A percentile compares a stretch with the other conserved stretches of the same genome.
phyloP scores from a whole-genome alignment of 352 stramenopile genomes.

The Hyaloperonospora brassicae region DNA sequence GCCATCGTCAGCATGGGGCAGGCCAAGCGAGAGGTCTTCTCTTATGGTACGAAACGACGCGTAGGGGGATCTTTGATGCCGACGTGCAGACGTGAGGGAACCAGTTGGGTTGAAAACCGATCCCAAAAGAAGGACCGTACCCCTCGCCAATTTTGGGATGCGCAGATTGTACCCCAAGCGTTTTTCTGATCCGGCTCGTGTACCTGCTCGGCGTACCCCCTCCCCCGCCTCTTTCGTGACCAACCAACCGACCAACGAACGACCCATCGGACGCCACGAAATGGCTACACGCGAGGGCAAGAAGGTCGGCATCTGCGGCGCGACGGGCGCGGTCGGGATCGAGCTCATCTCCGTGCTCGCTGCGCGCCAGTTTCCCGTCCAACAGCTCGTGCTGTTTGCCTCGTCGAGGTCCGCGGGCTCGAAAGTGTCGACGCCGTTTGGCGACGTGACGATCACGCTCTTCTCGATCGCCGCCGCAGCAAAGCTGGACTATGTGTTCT shows the following conservation, averaged over 20 bases:
- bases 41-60: background rate
- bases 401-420: constrained; percentile 90
- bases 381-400: constrained; percentile 92
- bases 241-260: background rate
- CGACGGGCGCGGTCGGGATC: constrained; percentile 92
- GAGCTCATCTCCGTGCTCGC: constrained; percentile 92
- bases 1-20: constrained; percentile 13
- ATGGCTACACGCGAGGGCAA: constrained; percentile 58
- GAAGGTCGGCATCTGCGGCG: constrained; percentile 72
- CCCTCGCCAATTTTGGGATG: too few relatives aligned
- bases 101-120: background rate
- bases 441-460: constrained; percentile 90
- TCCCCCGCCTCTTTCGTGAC: too few relatives aligned
- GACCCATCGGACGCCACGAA: too few relatives aligned
- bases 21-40: background rate
- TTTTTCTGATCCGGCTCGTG: too few relatives aligned
- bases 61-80: constrained; percentile 11
- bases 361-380: constrained; percentile 83
- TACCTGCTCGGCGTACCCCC: too few relatives aligned
- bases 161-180: too few relatives aligned
- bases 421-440: constrained; percentile 84
- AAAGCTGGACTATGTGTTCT: constrained; percentile 95
- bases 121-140: too few relatives aligned
- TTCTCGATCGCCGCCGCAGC: constrained; percentile 90
- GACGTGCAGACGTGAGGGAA: constrained; percentile 28